Conservation (phyloP, 345 rosid species). For the Cardiospermum halicacabum region DNA sequence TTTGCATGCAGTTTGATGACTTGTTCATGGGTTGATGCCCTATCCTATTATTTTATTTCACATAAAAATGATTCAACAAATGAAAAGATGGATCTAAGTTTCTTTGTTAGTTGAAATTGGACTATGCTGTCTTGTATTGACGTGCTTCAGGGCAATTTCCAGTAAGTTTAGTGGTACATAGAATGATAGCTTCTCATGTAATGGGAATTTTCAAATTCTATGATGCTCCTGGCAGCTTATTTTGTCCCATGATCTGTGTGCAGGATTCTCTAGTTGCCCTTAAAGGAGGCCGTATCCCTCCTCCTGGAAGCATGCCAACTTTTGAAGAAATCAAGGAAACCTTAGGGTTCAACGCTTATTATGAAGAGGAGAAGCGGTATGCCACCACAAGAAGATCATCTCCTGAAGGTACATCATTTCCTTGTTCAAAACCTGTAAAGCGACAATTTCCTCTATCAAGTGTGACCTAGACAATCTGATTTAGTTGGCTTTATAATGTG, state of each 20-base stretch:
- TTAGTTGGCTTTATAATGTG: neutral
- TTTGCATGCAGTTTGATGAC: neutral
- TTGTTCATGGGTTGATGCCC: neutral
- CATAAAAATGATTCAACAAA: neutral
- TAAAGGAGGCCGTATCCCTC: constrained; percentile 83
- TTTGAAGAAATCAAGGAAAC: constrained; percentile 73
- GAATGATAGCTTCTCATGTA: neutral
- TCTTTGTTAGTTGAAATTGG: neutral
- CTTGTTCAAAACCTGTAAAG: neutral
- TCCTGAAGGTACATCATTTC: constrained; percentile 50
- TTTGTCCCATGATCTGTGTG: constrained; percentile 8
- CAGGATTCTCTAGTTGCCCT: constrained; percentile 78
- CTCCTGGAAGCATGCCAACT: constrained; percentile 90
- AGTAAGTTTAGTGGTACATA: neutral
- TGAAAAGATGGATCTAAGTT: neutral
- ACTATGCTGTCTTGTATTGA: neutral
- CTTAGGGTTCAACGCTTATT: constrained; percentile 67
- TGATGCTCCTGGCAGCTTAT: neutral
- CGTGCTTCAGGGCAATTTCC: neutral
- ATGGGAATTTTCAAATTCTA: neutral
- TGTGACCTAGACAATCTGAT: neutral
- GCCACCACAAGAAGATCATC: constrained; percentile 29
- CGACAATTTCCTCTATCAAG: neutral
- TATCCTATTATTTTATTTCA: neutral
- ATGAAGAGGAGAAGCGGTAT: constrained; percentile 76